phyloP scores from a whole-genome alignment of 495 filamentous ascomycete genomes.

The Penicillium manginii region DNA sequence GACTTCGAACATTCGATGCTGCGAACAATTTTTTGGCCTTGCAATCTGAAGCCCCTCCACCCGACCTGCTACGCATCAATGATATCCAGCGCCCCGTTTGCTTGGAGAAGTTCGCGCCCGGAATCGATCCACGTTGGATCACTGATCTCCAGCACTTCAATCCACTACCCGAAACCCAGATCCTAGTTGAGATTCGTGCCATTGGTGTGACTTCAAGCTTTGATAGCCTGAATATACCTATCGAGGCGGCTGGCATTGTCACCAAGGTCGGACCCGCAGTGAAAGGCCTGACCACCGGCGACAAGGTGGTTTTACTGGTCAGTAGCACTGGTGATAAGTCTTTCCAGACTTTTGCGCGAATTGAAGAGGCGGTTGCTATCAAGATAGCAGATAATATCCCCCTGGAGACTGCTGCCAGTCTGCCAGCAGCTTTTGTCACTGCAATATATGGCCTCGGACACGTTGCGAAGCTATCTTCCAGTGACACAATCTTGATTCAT shows the following conservation, averaged over 20 bases:
- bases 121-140: constrained; percentile 8
- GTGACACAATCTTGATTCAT: constrained; percentile 54
- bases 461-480: constrained; percentile 24
- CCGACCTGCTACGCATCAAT: neutral
- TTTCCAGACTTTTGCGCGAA: constrained; percentile 20
- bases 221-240: neutral
- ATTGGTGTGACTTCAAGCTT: constrained; percentile 16
- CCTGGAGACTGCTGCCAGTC: constrained; percentile 28
- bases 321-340: constrained; percentile 3
- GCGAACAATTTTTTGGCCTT: constrained; percentile 26
- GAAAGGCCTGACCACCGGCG: constrained; percentile 13
- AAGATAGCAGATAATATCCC: constrained; percentile 26
- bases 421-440: constrained; percentile 33
- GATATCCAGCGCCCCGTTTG: neutral
- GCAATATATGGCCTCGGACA: constrained; percentile 36
- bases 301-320: constrained; percentile 24
- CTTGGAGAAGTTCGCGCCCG: neutral
- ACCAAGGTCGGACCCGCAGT: constrained; percentile 13
- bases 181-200: constrained; percentile 22
- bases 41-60: constrained; percentile 4
- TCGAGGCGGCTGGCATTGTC: constrained; percentile 25
- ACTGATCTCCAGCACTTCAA: constrained; percentile 4
- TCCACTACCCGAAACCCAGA: neutral
- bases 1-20: constrained; percentile 24
- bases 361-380: constrained; percentile 16